phyloP scores from a whole-genome alignment of 169 alveolate genomes.

The Plasmodium yoelii region DNA sequence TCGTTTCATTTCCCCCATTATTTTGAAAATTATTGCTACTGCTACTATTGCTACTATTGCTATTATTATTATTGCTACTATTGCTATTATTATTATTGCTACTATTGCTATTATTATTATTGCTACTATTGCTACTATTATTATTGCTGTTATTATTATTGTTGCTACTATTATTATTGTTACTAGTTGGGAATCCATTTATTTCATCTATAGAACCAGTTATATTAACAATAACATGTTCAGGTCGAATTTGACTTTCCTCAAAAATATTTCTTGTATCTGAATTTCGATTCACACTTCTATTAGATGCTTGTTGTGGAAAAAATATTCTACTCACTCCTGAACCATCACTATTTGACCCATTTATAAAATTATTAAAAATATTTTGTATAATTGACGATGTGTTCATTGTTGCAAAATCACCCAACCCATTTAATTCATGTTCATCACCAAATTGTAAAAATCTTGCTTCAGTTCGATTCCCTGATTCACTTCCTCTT shows the following conservation, averaged over 20 bases:
- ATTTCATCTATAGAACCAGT: not conserved
- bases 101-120: too few species aligned
- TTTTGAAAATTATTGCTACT: too few species aligned
- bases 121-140: too few species aligned
- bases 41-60: too few species aligned
- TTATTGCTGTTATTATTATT: too few species aligned
- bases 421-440: constrained; percentile 16
- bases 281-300: constrained; percentile 16
- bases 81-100: too few species aligned
- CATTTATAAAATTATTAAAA: constrained; percentile 38
- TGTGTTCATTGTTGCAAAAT: constrained; percentile 23
- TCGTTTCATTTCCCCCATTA: not conserved
- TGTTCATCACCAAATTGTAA: constrained; percentile 19
- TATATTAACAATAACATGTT: not conserved
- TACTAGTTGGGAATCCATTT: not conserved
- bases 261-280: constrained; percentile 21
- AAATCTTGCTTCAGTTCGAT: not conserved
- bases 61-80: too few species aligned
- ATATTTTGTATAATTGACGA: constrained; percentile 35
- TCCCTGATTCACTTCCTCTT: not conserved
- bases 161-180: too few species aligned
- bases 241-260: not conserved
- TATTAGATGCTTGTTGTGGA: not conserved
- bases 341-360: constrained; percentile 11
- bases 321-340: constrained; percentile 10